These are phyloP conservation scores for Trichoderma afroharzianum DNA, from an alignment of 2,329 filamentous ascomycete genomes.

Conservation along the genomic window DNA sequence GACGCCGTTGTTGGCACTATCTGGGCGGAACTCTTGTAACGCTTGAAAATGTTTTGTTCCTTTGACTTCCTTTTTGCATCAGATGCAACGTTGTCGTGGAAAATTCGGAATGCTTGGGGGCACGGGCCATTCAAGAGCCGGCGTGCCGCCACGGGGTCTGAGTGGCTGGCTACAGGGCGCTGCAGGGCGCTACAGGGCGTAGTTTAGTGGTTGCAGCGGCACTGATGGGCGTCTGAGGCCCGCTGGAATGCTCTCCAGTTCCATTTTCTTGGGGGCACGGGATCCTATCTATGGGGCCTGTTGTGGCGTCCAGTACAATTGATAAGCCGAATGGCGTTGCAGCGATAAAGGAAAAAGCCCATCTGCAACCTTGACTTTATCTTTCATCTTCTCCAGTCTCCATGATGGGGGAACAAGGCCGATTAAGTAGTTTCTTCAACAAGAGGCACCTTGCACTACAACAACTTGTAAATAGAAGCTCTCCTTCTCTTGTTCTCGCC, in stretches of 20 bases:
- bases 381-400: neutral
- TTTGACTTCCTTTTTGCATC: neutral
- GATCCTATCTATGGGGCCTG: neutral
- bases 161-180: conserved; percentile 3
- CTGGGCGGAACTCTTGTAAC: neutral
- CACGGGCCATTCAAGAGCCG: conserved; percentile 18
- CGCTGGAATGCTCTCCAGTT: neutral
- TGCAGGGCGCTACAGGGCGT: neutral
- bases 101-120: neutral
- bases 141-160: conserved; percentile 5
- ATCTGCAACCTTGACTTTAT: neutral
- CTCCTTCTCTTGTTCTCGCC: neutral
- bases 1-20: neutral
- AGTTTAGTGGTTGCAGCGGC: neutral
- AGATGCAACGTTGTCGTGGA: conserved; percentile 20
- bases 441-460: neutral
- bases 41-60: neutral
- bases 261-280: neutral
- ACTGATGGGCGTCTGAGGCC: neutral
- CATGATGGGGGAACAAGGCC: neutral
- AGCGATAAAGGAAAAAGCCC: neutral
- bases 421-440: neutral
- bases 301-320: too few relatives aligned
- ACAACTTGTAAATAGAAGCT: neutral
- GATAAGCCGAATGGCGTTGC: neutral